Evolutionary conservation across 2,329 filamentous ascomycete species (phyloP).

Genomic region (Claviceps sp.): DNA sequence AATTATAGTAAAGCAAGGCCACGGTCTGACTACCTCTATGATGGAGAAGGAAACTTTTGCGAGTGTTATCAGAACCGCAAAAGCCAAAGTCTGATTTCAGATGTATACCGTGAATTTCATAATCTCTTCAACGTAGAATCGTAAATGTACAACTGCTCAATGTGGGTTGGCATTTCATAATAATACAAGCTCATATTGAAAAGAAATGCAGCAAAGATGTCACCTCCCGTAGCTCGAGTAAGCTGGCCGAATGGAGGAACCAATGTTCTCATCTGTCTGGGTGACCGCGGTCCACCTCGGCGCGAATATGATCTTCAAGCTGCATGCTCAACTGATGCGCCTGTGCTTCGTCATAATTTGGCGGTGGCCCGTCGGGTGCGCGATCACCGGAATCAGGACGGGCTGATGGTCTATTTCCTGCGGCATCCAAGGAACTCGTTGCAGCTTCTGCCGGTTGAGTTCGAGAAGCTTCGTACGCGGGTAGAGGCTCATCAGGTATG

Average conservation of each 20-base stretch:
- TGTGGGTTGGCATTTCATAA: neutral
- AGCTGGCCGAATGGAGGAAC: neutral
- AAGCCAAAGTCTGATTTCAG: conserved; percentile 3
- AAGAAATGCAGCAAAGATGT: neutral
- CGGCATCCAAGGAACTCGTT: conserved; percentile 10
- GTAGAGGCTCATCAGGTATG: conserved; percentile 74
- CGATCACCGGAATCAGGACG: conserved; percentile 22
- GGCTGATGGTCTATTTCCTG: conserved; percentile 19
- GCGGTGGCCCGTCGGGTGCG: conserved; percentile 63
- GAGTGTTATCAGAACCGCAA: neutral
- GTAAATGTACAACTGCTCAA: neutral
- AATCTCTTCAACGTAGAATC: neutral
- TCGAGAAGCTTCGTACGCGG: conserved; percentile 61
- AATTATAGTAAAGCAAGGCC: too few species aligned
- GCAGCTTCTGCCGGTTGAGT: conserved; percentile 17
- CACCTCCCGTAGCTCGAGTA: neutral
- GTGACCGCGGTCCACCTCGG: conserved; percentile 51
- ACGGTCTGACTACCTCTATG: too few species aligned
- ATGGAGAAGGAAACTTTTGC: too few species aligned
- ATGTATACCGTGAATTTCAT: conserved; percentile 5
- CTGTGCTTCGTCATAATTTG: conserved; percentile 85
- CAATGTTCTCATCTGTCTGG: conserved; percentile 14
- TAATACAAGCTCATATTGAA: neutral
- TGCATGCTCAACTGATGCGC: conserved; percentile 46
- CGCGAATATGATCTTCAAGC: conserved; percentile 57